A percentile compares a stretch with the other conserved stretches of the same genome.
Conservation (phyloP, 208 protist genomes). For the Leishmania tropica region DNA sequence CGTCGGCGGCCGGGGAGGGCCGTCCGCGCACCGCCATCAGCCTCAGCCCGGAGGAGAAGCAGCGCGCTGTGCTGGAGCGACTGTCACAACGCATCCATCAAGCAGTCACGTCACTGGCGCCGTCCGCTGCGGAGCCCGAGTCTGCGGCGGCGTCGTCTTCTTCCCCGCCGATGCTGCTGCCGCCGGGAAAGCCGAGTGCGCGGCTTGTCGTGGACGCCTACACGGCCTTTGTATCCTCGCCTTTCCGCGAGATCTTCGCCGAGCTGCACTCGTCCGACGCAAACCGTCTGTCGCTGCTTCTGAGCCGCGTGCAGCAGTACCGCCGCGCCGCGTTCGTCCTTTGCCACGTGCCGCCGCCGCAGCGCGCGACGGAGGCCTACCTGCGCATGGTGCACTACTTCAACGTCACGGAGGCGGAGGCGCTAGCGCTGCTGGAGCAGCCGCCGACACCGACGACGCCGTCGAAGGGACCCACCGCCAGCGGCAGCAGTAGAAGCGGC, state of each 20-base stretch:
- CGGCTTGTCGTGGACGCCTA: constrained; percentile 76
- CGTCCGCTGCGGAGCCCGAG: neutral
- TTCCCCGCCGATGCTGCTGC: neutral
- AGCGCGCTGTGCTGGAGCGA: constrained; percentile 59
- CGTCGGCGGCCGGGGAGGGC: neutral
- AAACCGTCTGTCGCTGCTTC: constrained; percentile 71
- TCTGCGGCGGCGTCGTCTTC: constrained; percentile 3
- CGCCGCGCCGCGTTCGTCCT: constrained; percentile 84
- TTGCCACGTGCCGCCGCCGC: constrained; percentile 74
- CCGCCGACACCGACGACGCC: neutral
- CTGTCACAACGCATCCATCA: constrained; percentile 39
- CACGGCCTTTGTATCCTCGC: constrained; percentile 76
- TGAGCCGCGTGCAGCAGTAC: constrained; percentile 68
- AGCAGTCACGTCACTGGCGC: constrained; percentile 36
- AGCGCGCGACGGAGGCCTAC: constrained; percentile 64
- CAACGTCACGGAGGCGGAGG: constrained; percentile 70
- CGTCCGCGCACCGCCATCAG: constrained; percentile 45
- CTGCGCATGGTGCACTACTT: constrained; percentile 61
- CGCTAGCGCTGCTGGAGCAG: constrained; percentile 46
- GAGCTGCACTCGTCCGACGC: constrained; percentile 47
- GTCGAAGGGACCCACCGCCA: neutral
- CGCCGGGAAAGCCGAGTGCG: constrained; percentile 19
- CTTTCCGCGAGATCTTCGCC: constrained; percentile 76
- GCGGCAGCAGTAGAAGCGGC: neutral
- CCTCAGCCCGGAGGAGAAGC: constrained; percentile 76